phyloP scores from a whole-genome alignment of 495 filamentous ascomycete genomes.

The Astrothelium macrocarpum region DNA sequence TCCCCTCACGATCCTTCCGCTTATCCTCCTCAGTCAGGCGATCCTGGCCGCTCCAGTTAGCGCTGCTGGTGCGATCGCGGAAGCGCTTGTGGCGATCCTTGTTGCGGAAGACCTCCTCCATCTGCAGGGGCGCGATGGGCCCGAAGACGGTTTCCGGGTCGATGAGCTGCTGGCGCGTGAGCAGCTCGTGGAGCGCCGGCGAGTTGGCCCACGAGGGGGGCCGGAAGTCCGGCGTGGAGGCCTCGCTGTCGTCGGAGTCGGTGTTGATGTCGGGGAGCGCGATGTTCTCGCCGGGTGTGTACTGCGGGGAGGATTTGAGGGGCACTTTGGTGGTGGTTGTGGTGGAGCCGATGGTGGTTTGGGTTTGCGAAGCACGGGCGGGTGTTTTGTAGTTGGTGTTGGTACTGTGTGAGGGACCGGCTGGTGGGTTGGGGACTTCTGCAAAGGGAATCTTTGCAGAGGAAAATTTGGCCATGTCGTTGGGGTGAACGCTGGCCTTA shows the following conservation, averaged over 20 bases:
- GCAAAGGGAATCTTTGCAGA: constrained; percentile 88
- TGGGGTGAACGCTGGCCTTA: constrained; percentile 50
- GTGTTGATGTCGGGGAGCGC: constrained; percentile 82
- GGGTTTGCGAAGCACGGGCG: constrained; percentile 29
- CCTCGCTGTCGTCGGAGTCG: constrained; percentile 74
- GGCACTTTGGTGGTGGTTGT: constrained; percentile 38
- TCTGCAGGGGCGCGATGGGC: constrained; percentile 68
- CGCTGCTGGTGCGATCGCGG: constrained; percentile 78
- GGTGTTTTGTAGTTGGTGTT: constrained; percentile 42
- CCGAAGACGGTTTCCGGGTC: constrained; percentile 88
- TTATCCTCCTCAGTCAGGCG: constrained; percentile 83
- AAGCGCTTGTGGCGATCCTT: constrained; percentile 76
- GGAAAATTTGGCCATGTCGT: constrained; percentile 72
- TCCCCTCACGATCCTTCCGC: constrained; percentile 64
- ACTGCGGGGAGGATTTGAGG: constrained; percentile 62
- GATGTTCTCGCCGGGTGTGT: constrained; percentile 71
- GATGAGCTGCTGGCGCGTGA: constrained; percentile 67
- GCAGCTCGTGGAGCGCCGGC: constrained; percentile 58
- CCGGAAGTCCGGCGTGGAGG: constrained; percentile 44
- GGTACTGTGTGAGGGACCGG: constrained; percentile 9
- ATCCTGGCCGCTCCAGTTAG: constrained; percentile 86
- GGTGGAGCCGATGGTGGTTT: constrained; percentile 11
- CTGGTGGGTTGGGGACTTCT: constrained; percentile 35
- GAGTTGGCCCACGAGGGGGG: constrained; percentile 77
- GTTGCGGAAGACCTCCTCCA: constrained; percentile 90